A percentile compares a stretch with the other conserved stretches of the same genome.
These are phyloP conservation scores for Mucor indicus DNA, from an alignment of 371 early-diverging fungal genomes.

Conservation along the genomic window DNA sequence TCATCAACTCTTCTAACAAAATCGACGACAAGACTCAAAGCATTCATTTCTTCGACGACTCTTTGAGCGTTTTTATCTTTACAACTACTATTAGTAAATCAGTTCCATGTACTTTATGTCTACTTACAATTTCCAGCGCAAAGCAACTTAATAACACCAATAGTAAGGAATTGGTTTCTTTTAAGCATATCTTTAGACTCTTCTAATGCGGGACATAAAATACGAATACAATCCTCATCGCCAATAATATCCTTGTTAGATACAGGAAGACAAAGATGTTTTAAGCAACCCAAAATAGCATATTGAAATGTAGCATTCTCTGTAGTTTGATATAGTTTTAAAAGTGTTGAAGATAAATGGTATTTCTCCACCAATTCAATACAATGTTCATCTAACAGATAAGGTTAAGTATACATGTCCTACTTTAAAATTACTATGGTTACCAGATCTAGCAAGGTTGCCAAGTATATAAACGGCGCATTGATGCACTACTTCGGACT, in stretches of 20 bases:
- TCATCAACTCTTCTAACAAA: conserved; percentile 57
- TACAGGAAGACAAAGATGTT: conserved; percentile 60
- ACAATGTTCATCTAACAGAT: conserved; percentile 50
- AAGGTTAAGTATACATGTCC: neutral
- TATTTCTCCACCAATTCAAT: conserved; percentile 55
- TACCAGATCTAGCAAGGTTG: conserved; percentile 64
- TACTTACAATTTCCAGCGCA: conserved; percentile 44
- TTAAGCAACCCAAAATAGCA: conserved; percentile 57
- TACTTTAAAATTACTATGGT: neutral
- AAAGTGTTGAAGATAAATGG: conserved; percentile 41
- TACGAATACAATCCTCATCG: conserved; percentile 43
- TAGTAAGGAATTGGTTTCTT: conserved; percentile 56
- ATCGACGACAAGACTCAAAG: conserved; percentile 32
- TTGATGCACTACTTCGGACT: conserved; percentile 30
- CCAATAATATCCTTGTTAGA: conserved; percentile 53
- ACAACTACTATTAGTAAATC: neutral
- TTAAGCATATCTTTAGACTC: conserved; percentile 57
- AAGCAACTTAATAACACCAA: conserved; percentile 65
- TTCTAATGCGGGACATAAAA: conserved; percentile 45
- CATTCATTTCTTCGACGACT: conserved; percentile 11
- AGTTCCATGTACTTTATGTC: neutral
- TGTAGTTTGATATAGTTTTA: conserved; percentile 44
- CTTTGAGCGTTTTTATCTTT: conserved; percentile 36
- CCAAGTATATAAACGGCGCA: conserved; percentile 56
- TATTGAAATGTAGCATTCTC: conserved; percentile 59